Conservation (phyloP, 2,329 filamentous ascomycete genomes). For the Daldinia eschscholtzii region DNA sequence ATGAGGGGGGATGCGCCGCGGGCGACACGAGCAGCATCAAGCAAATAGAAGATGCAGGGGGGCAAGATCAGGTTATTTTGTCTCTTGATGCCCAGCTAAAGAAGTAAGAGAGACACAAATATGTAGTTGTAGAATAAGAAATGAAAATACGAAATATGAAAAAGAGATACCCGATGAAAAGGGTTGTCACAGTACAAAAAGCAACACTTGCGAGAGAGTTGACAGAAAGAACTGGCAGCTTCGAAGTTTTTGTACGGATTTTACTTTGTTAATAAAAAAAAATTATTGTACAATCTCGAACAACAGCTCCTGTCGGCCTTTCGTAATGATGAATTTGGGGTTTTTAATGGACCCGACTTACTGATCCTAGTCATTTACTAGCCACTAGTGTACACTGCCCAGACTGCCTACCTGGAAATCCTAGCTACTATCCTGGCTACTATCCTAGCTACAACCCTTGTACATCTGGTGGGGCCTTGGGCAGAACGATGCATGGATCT, state of each 20-base stretch:
- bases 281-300: slow-evolving; percentile 24
- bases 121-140: slow-evolving; percentile 9
- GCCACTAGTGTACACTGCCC: neutral
- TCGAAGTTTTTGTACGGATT: slow-evolving; percentile 37
- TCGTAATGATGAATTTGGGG: slow-evolving; percentile 42
- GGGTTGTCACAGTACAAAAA: slow-evolving; percentile 34
- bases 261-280: slow-evolving; percentile 31
- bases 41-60: slow-evolving; percentile 34
- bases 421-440: too few relatives aligned
- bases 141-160: slow-evolving; percentile 17
- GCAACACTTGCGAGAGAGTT: slow-evolving; percentile 6
- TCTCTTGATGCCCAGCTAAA: slow-evolving; percentile 39
- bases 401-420: too few relatives aligned
- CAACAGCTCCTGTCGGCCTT: slow-evolving; percentile 21
- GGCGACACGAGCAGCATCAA: slow-evolving; percentile 31
- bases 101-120: slow-evolving; percentile 2
- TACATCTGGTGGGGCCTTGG: slow-evolving; percentile 27
- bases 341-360: slow-evolving; percentile 31
- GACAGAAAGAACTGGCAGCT: slow-evolving; percentile 35
- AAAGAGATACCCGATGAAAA: slow-evolving; percentile 5
- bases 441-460: slow-evolving; percentile 1
- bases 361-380: slow-evolving; percentile 19
- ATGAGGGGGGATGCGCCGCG: slow-evolving; percentile 26
- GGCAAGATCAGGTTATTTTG: slow-evolving; percentile 11
- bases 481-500: slow-evolving; percentile 19